Conservation (phyloP, 257 asterid species). For the Misopates orontium region DNA sequence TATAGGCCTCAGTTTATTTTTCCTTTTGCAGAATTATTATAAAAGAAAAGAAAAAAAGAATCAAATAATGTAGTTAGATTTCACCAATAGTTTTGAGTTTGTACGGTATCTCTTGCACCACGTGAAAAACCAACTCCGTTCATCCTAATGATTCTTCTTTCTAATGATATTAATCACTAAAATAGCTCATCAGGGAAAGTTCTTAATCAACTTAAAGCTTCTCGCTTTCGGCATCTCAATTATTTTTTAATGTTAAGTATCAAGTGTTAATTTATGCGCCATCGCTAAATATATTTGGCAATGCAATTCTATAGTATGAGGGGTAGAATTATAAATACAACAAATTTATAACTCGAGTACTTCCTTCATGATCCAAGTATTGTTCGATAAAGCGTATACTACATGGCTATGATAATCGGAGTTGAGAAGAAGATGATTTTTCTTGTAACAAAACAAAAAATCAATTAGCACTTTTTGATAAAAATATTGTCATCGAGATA, state of each 20-base stretch:
- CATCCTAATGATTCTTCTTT: background rate
- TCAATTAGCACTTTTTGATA: too few relatives aligned
- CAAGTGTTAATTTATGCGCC: too few relatives aligned
- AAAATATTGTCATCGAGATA: too few relatives aligned
- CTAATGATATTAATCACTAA: background rate
- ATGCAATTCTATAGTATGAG: too few relatives aligned
- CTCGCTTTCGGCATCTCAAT: background rate
- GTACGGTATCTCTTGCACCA: slow-evolving; percentile 16
- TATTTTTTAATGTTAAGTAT: background rate
- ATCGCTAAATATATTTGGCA: too few relatives aligned
- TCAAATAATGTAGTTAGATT: slow-evolving; percentile 12
- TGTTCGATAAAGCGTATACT: too few relatives aligned
- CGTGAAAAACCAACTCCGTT: slow-evolving; percentile 20
- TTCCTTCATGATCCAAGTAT: too few relatives aligned
- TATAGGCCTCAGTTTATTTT: slow-evolving; percentile 29
- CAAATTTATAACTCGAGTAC: too few relatives aligned
- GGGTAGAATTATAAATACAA: too few relatives aligned
- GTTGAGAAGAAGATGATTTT: too few relatives aligned
- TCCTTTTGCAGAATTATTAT: background rate
- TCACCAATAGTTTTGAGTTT: background rate
- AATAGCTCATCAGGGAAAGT: background rate
- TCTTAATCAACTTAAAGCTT: background rate
- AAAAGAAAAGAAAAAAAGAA: background rate
- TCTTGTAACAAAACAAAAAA: too few relatives aligned
- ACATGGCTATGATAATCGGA: too few relatives aligned